Evolutionary conservation across 306 rosid species (phyloP), one percentile per base, ranked within the genome.

Genomic region (Boehmeria nivea): DNA sequence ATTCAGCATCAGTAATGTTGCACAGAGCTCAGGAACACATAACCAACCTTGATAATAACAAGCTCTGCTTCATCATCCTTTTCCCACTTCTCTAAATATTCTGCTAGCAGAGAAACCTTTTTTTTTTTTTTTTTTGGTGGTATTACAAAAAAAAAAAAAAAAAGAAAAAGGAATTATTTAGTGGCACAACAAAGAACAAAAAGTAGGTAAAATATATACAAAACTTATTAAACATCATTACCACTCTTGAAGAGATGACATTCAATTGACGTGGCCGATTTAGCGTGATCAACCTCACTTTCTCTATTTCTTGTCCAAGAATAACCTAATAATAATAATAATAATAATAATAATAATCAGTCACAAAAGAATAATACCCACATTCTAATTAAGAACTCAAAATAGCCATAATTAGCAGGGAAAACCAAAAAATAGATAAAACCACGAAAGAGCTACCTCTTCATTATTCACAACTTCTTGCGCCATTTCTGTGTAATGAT

Each of bases 61-160:
- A 91, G 93, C 55, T 87, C 84, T 20, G 85, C 93, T 23, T 72
- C 60, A 33, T 82, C 82, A 37, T 91, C 93, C 60, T 80, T 82
- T 60, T 91, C 96, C 95, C 98, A 91, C 63, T 78, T 87, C 61
- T 91, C 98, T 63, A 91, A 75, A 80, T 72, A 78, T 54, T 68
- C 61, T 37, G 93, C 98, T 33, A 87, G 72, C 69, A 75, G 72
- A 75, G 77, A 78, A 66, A 87, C 97, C 97, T 90, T 78, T 66
- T 18, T 31, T 60, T 65, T 33, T 33, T 33, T 33, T 33, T 33
- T 33, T 33, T 4, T 11, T 11, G 11, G 43, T n/a, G n/a, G n/a
- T n/a, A n/a, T n/a, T n/a, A n/a, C n/a, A n/a, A n/a, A n/a, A n/a
- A n/a, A n/a, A n/a, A n/a, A n/a, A n/a, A n/a, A n/a, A n/a, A n/a